Conservation (phyloP, 176 grass and related monocot species). For the Alopecurus myosuroides region DNA sequence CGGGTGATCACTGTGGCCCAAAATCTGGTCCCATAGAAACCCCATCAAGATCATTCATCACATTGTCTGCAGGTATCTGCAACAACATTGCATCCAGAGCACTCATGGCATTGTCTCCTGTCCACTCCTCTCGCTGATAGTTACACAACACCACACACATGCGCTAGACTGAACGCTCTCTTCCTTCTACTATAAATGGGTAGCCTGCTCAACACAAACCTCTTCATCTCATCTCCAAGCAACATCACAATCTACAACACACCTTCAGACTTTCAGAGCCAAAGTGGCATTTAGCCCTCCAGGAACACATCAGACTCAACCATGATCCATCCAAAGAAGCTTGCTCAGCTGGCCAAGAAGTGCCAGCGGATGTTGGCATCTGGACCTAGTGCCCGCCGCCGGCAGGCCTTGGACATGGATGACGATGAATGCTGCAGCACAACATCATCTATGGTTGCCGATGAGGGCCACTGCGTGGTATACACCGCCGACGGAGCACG, state of each 20-base stretch:
- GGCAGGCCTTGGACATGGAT: background rate
- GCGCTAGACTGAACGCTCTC: background rate
- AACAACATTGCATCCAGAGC: constrained; percentile 15
- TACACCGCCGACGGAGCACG: background rate
- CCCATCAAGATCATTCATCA: constrained; percentile 7
- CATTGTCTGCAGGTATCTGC: background rate
- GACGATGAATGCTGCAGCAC: background rate
- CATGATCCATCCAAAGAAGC: constrained; percentile 40
- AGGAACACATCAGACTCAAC: background rate
- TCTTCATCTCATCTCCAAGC: constrained; percentile 11
- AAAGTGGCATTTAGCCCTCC: background rate
- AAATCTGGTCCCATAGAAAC: background rate
- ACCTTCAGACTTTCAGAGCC: background rate
- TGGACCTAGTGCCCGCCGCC: background rate
- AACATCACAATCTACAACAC: background rate
- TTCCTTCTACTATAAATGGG: constrained; percentile 23
- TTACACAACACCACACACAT: background rate
- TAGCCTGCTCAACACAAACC: background rate
- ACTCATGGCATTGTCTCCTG: constrained; percentile 32
- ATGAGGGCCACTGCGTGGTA: background rate
- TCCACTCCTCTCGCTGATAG: background rate
- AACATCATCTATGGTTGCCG: background rate
- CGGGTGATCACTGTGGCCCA: background rate
- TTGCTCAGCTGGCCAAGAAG: constrained; percentile 42
- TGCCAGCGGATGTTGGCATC: constrained; percentile 26